Evolutionary conservation across 257 asterid species (phyloP), one percentile per base, ranked within the genome.

Genomic region (Jacaranda copaia): DNA sequence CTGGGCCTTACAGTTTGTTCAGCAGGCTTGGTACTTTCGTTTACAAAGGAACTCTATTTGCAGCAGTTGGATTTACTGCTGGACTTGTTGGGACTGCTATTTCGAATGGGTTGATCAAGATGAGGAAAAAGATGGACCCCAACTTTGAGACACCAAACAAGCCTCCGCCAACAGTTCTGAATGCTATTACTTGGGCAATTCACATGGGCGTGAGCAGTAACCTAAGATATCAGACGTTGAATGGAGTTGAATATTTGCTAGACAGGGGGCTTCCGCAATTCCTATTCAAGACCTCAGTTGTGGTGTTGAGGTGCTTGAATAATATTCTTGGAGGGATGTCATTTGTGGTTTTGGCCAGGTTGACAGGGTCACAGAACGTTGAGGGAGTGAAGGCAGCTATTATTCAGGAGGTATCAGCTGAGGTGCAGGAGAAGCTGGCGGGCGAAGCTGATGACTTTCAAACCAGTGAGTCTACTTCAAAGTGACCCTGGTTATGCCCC

Each of bases 51-150:
- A 8, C 32, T 55, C 61, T n/a, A 5, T 55, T 55, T 55, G 61
- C 61, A 3, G 61, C 61, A 0, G 35, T 55, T n/a, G 61, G 61
- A 55, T n/a, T n/a, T 16, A 25, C 32, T 55, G 61, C 61, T 16
- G 61, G 35, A 18, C 61, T 55, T n/a, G 10, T 16, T n/a, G 25
- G 61, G 10, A n/a, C 61, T 55, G 32, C 61, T 19, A 55, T 55
- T 55, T 55, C 61, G 5, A 55, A 55, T 19, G 61, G 61, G 61
- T 55, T 55, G 32, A n/a, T 55, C 5, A 55, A n/a, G 61, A 55
- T 55, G 35, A 55, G 61, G 35, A 55, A 55, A 55, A 55, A 55
- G 61, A 55, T 55, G 35, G 61, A 55, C n/a, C 61, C 61, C 7
- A 16, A 55, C n/a, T 55, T 55, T 8, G 61, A 14, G 25, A 55